Base-by-base conservation (phyloP, 139 green algal species). In the Closterium sp. region DNA sequence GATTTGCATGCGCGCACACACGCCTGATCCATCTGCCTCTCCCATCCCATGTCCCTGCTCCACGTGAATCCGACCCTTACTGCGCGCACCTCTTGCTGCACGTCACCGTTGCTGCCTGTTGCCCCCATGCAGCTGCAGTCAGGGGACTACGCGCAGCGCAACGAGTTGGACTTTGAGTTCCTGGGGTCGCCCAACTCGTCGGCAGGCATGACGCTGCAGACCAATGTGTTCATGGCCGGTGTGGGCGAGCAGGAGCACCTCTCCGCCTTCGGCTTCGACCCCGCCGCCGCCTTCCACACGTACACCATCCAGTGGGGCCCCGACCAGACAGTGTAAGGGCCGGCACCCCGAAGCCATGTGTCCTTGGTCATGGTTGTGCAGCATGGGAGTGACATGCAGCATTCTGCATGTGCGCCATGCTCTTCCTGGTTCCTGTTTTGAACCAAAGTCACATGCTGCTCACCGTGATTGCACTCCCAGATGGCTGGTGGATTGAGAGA, bases 161-260 rank as follows among this genome's bases (percentile, higher is more conserved):
- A 90, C 64, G 89, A 92, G 34, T 55, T 89, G 32, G 89, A 92
- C 83, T 90, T 92, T 89, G 89, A 92, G 84, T 87, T 92, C n/a
- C 86, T 92, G 89, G 89, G 89, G 21, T 87, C 87, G 28, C 43
- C 89, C 19, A 90, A 86, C 21, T 21, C 7, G 7, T 90, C 83
- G 19, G 2, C 16, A 6, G 89, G 89, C 38, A 76, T 92, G 31
- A 84, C 38, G 9, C 36, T 92, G 43, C 89, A 92, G 86, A 92
- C 89, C 38, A 92, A 92, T 19, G 90, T 16, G 28, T 92, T 89
- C 31, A 33, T 81, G 30, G 34, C 25, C 86, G 36, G 86, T 9
- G 25, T 31, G 86, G 86, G 86, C 86, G 86, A 28, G 21, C 86
- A 89, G n/a, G 86, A 89, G 86, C 10, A 89, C 19, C 34, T 89